phyloP scores from a whole-genome alignment of 1,284 basidiomycete species.

The Heliocybe sulcata region DNA sequence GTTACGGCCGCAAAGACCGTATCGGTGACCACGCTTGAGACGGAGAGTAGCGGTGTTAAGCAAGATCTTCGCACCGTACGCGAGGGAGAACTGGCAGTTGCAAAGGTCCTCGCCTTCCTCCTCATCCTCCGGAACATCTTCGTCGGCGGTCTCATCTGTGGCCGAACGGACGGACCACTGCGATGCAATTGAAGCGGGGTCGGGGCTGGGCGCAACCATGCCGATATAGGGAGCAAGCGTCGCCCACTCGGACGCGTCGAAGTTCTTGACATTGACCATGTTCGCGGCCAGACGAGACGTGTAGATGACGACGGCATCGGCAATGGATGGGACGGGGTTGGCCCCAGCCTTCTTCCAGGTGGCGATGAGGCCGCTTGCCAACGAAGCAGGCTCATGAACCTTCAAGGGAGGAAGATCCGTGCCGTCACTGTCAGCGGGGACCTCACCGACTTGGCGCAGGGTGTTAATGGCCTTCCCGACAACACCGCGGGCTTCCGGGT shows the following conservation, averaged over 20 bases:
- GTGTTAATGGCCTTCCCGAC: conserved; percentile 87
- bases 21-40: conserved; percentile 97
- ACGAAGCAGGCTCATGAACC: conserved; percentile 60
- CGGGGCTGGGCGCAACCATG: conserved; percentile 59
- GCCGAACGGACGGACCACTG: conserved; percentile 90
- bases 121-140: conserved; percentile 75
- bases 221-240: conserved; percentile 72
- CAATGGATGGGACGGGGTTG: conserved; percentile 42
- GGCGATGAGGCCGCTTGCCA: conserved; percentile 58
- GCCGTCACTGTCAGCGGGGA: conserved; percentile 77
- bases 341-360: conserved; percentile 83
- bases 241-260: conserved; percentile 86
- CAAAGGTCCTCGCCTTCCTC: conserved; percentile 97
- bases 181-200: conserved; percentile 63
- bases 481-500: conserved; percentile 92
- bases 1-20: conserved; percentile 97
- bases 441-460: conserved; percentile 88
- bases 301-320: conserved; percentile 64
- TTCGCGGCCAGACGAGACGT: conserved; percentile 76
- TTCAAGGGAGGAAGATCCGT: conserved; percentile 85
- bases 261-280: conserved; percentile 88
- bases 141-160: conserved; percentile 68
- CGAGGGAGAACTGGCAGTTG: conserved; percentile 97
- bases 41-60: conserved; percentile 95
- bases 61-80: conserved; percentile 97